Percentiles rank a stretch among this genome's conserved stretches.
phyloP scores from a whole-genome alignment of 2,329 filamentous ascomycete species.

The Magnaporthiopsis poae region DNA sequence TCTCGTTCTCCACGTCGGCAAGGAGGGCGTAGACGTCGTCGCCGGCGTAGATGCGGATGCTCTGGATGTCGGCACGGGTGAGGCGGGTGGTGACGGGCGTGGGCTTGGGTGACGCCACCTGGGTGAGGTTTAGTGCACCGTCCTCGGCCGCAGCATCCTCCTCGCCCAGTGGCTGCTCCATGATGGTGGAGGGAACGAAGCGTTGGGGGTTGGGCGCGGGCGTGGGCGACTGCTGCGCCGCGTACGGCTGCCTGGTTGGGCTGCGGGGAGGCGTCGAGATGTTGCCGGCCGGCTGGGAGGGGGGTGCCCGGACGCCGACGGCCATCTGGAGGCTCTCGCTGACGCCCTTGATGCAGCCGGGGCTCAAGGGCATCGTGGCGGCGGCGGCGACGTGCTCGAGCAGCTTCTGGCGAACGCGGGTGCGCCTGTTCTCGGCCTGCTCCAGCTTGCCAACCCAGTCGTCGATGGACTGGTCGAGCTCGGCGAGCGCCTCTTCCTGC shows the following conservation, averaged over 20 bases:
- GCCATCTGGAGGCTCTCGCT: conserved; percentile 33
- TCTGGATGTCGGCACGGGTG: conserved; percentile 42
- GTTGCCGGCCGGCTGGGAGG: conserved; percentile 23
- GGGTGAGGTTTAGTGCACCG: not conserved
- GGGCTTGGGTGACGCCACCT: not conserved
- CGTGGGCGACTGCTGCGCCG: conserved; percentile 30
- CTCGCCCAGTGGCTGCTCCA: conserved; percentile 40
- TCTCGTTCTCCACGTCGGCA: conserved; percentile 55
- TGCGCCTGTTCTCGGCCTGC: conserved; percentile 66
- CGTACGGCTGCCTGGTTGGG: conserved; percentile 37
- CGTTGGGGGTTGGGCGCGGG: conserved; percentile 43
- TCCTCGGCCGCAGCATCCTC: conserved; percentile 22
- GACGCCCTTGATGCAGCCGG: conserved; percentile 21
- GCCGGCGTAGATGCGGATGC: conserved; percentile 59
- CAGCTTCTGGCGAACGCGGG: conserved; percentile 66
- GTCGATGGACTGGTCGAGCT: conserved; percentile 68
- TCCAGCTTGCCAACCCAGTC: conserved; percentile 76
- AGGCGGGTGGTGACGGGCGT: not conserved
- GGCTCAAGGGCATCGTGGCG: conserved; percentile 36
- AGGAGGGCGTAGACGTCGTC: conserved; percentile 57
- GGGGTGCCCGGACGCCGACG: conserved; percentile 29
- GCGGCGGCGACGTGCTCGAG: conserved; percentile 73
- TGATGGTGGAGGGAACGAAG: conserved; percentile 43
- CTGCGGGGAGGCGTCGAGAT: conserved; percentile 50
- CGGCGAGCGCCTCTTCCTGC: conserved; percentile 69